Evolutionary conservation across 768 basidiomycete genomes (phyloP), one percentile per base, ranked within the genome.

Genomic region (Cystoderma amianthinum): DNA sequence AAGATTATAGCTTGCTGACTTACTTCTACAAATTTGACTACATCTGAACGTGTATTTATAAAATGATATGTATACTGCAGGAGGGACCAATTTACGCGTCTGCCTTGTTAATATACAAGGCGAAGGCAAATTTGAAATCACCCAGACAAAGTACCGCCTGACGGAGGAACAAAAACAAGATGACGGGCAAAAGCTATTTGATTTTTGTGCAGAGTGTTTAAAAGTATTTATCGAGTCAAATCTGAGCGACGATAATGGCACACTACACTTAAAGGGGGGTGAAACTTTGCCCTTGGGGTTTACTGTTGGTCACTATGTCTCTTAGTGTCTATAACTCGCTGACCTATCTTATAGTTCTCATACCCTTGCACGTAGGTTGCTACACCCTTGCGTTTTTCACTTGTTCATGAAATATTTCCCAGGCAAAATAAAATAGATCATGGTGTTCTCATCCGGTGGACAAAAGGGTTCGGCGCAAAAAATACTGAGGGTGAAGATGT

Each of bases 81-180:
- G 89, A 39, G 94, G 94, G 23, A 98, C 95, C 17, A 98, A 99
- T 57, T 76, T 99, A n/a, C 92, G 96, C 33, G 96, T 97, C 33
- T 99, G 96, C 65, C 83, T 96, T 33, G 95, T 99, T 38, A 87
- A 82, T 20, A 69, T 99, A 2, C 80, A 86, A 50, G 96, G 96
- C 18, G 76, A 82, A 7, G 95, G 96, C 44, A 94, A 95, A 68
- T 99, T 98, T 60, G 93, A 97, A 64, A 85, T 99, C 51, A 92
- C 93, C 0, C 95, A 98, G 59, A 85, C 93, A 24, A 99, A 99
- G 63, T 98, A 97, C 63, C 85, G 94, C 38, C 77, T 99, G 34
- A 82, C 89, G 1, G 96, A 99, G 56, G 96, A 97, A 55, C 96
- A 98, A 61, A 99, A 99, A 62, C 92, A 96, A 44, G 90, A 88